Evolutionary conservation across 257 asterid genomes (phyloP), one percentile per base, ranked within the genome.

Genomic region (Scutellaria baicalensis): DNA sequence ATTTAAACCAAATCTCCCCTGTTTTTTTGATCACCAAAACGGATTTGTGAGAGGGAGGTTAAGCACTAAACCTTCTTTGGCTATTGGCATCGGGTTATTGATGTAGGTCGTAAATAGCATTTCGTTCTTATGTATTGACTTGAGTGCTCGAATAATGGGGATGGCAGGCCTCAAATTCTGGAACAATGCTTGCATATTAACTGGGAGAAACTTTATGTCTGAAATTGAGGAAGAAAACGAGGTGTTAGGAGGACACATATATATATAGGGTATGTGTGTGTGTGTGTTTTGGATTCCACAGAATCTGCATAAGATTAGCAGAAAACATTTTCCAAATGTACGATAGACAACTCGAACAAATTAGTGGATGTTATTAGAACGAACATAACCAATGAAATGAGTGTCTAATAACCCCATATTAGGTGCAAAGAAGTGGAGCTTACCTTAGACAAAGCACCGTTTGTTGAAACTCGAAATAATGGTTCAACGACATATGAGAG

Each of bases 401-500:
- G 40, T 36, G 45, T 21, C 9, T 12, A 55, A 63, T 12, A 47
- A 63, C 9, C 40, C 9, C 40, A 43, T 10, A 35, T 13, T 4
- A 47, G 67, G 59, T 18, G 43, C 7, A 51, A 59, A 35, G 7
- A 44, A 35, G 6, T 8, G 8, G 20, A 49, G 39, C 67, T 73
- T 64, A 68, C 79, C 73, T 51, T 70, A 44, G 66, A 31, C 44
- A 49, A 74, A 50, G 68, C 73, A 40, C 7, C 18, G 21, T 54
- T 50, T 33, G 45, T 36, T 9, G 66, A 59, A 58, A 58, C 64
- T 69, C 40, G 40, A 69, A 42, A 57, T 44, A 33, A 54, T 20
- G 44, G 75, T 72, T 20, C 65, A 66, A 71, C 17, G 72, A 54
- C 73, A 77, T 70, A 48, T 18, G 44, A 44, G 63, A 27, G 64